phyloP scores from a whole-genome alignment of 352 stramenopile species.

The Hyaloperonospora arabidopsidis region DNA sequence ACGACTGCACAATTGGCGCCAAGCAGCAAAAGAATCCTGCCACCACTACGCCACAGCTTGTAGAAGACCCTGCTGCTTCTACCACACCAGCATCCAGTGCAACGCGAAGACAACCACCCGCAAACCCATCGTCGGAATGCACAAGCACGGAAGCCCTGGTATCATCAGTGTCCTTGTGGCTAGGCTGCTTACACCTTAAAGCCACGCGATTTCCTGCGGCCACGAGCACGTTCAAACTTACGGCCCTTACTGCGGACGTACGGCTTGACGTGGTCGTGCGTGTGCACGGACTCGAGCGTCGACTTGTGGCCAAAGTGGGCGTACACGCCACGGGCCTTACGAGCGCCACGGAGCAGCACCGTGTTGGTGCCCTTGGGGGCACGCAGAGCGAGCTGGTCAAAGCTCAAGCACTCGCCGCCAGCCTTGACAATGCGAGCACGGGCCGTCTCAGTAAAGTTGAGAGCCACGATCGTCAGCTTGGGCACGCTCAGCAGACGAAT shows the following conservation, averaged over 20 bases:
- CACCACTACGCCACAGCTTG: slow-evolving; percentile 16
- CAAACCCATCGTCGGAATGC: slow-evolving; percentile 15
- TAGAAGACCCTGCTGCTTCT: slow-evolving; percentile 20
- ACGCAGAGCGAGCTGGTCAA: slow-evolving; percentile 98
- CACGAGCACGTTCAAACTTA: slow-evolving; percentile 99
- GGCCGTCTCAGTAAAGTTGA: slow-evolving; percentile 97
- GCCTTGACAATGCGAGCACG: slow-evolving; percentile 96
- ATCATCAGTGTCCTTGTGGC: slow-evolving; percentile 27
- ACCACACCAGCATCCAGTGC: slow-evolving; percentile 3
- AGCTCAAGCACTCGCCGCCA: slow-evolving; percentile 98
- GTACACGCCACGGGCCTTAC: slow-evolving; percentile 95
- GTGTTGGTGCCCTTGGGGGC: slow-evolving; percentile 97
- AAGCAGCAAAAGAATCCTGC: slow-evolving; percentile 13
- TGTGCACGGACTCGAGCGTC: slow-evolving; percentile 96
- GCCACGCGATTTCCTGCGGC: slow-evolving; percentile 96
- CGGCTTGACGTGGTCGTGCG: slow-evolving; percentile 97
- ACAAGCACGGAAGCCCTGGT: slow-evolving; percentile 34
- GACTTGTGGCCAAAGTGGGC: slow-evolving; percentile 98
- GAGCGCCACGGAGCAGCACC: slow-evolving; percentile 96
- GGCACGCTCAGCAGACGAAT: slow-evolving; percentile 95
- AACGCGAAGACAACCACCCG: slow-evolving; percentile 6
- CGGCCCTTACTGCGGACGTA: slow-evolving; percentile 97
- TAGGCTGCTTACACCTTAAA: slow-evolving; percentile 97
- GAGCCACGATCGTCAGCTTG: slow-evolving; percentile 93
- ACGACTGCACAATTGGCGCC: slow-evolving; percentile 16